Conservation (phyloP, 169 alveolate species). For the Plasmodium chabaudi region DNA sequence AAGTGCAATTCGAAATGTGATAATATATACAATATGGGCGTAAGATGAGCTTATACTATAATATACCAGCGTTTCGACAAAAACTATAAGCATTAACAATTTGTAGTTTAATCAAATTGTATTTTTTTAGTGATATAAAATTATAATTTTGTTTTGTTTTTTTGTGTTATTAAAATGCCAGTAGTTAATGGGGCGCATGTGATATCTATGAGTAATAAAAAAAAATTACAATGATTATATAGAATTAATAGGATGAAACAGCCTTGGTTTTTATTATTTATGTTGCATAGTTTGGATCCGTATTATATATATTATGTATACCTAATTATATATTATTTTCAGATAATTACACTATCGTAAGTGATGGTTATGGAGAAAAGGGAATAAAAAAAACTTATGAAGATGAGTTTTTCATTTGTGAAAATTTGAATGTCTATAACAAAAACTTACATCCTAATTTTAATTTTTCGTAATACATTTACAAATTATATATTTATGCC, state of each 20-base stretch:
- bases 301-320: constrained; percentile 3
- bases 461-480: constrained; percentile 56
- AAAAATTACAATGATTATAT: not conserved
- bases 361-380: constrained; percentile 80
- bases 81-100: no score
- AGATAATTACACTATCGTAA: constrained; percentile 56
- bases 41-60: not conserved
- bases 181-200: constrained; percentile 66
- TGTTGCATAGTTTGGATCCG: not conserved
- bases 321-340: constrained; percentile 16
- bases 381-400: constrained; percentile 81
- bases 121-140: constrained; percentile 10
- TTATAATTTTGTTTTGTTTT: not conserved
- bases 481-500: not conserved
- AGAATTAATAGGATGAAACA: not conserved
- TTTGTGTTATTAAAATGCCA: constrained; percentile 42
- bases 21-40: not conserved
- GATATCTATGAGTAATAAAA: constrained; percentile 68
- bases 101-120: constrained; percentile 1
- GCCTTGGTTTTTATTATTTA: not conserved
- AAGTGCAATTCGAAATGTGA: not conserved
- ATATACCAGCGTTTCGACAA: not conserved
- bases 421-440: constrained; percentile 59
- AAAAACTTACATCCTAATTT: constrained; percentile 63
- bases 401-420: constrained; percentile 81